phyloP scores from a whole-genome alignment of 192 early-diverging fungal species.

The Gamsiella multidivaricata region DNA sequence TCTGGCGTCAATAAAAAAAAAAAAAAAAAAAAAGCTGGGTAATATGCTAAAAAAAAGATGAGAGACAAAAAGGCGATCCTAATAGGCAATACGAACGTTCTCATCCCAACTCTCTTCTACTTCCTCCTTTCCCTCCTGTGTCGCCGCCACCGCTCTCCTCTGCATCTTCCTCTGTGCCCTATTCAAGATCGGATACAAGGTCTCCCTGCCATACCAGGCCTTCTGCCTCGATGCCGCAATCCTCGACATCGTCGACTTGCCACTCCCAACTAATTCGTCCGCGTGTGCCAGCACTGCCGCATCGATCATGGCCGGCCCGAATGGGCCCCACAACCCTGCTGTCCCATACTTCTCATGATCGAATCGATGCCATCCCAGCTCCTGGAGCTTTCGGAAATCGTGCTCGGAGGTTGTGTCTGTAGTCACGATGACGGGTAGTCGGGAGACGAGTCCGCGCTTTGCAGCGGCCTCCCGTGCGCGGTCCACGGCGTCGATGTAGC shows the following conservation, averaged over 20 bases:
- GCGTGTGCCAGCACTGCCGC: slow-evolving; percentile 40
- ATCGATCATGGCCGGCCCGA: slow-evolving; percentile 36
- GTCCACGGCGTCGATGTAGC: neutral
- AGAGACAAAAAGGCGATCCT: too few relatives aligned
- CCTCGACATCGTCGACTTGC: slow-evolving; percentile 20
- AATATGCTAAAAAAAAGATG: neutral
- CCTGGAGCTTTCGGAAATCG: slow-evolving; percentile 20
- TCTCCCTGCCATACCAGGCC: slow-evolving; percentile 21
- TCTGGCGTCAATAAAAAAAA: too few relatives aligned
- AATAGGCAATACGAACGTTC: neutral
- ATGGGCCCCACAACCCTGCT: slow-evolving; percentile 7
- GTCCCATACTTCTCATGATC: slow-evolving; percentile 30
- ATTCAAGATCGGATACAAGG: slow-evolving; percentile 2
- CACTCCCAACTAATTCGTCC: slow-evolving; percentile 30
- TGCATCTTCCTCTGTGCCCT: neutral
- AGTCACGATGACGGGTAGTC: slow-evolving; percentile 29
- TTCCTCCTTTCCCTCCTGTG: neutral
- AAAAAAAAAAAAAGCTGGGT: neutral
- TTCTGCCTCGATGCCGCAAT: slow-evolving; percentile 21
- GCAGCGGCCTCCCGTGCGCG: slow-evolving; percentile 5
- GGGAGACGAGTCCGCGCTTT: neutral
- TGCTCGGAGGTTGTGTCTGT: slow-evolving; percentile 26
- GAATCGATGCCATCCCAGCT: slow-evolving; percentile 34
- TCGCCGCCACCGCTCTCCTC: neutral
- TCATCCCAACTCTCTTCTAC: too few relatives aligned